Evolutionary conservation across 805 yeast genomes (phyloP).

Genomic region (Candida taoyuanica): DNA sequence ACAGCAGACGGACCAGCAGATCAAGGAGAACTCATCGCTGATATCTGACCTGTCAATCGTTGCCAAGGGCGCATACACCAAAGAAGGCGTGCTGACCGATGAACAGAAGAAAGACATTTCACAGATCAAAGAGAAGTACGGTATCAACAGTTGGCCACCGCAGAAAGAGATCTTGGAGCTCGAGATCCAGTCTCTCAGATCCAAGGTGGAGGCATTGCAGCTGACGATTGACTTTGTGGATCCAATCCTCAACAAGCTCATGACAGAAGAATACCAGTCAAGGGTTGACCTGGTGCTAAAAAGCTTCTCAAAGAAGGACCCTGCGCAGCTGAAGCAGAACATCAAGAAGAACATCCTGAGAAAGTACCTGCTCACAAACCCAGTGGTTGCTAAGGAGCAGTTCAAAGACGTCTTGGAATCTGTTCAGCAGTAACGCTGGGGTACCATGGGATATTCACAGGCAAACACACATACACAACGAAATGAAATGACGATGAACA

Average conservation of each 20-base stretch:
- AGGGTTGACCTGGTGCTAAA: constrained; percentile 33
- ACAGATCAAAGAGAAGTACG: constrained; percentile 41
- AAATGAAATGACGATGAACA: constrained; percentile 8
- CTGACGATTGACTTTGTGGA: constrained; percentile 34
- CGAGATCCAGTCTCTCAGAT: constrained; percentile 31
- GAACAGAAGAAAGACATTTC: constrained; percentile 35
- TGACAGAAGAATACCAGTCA: constrained; percentile 32
- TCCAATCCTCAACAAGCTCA: constrained; percentile 32
- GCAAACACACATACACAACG: not conserved
- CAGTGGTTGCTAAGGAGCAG: constrained; percentile 21
- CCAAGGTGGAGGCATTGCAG: constrained; percentile 25
- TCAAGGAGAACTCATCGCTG: constrained; percentile 26
- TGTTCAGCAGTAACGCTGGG: constrained; percentile 7
- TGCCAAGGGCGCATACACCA: constrained; percentile 22
- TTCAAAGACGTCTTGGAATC: constrained; percentile 19
- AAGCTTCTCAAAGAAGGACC: constrained; percentile 34
- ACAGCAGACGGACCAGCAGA: constrained; percentile 28
- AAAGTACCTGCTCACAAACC: constrained; percentile 47
- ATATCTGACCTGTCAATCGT: constrained; percentile 31
- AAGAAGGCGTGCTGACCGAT: constrained; percentile 27
- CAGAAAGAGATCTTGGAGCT: constrained; percentile 36
- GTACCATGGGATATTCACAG: too few species aligned
- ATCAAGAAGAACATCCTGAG: constrained; percentile 69
- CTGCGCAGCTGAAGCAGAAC: constrained; percentile 40
- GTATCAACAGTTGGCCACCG: constrained; percentile 44